These are phyloP conservation scores for Actinomortierella wolfii DNA, from an alignment of 371 early-diverging fungal species.

Conservation along the genomic window DNA sequence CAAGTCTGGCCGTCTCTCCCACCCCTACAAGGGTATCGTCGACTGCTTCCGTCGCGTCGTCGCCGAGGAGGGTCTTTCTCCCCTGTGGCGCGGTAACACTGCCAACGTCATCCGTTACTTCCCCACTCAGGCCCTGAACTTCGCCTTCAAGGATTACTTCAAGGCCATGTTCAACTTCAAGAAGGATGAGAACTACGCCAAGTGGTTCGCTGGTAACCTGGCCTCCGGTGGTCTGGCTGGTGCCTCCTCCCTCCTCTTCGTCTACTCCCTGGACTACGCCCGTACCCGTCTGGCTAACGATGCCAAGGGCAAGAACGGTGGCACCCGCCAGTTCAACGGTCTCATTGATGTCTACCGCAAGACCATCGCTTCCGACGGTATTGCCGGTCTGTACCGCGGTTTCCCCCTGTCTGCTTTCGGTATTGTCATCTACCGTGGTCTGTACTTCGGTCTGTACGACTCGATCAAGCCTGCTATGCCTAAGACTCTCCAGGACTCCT, in stretches of 20 bases:
- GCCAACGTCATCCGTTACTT: constrained; percentile 84
- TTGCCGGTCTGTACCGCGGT: constrained; percentile 89
- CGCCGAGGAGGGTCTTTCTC: constrained; percentile 70
- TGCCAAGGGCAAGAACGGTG: constrained; percentile 64
- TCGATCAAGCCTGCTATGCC: constrained; percentile 70
- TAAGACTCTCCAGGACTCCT: constrained; percentile 57
- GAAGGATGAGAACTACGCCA: constrained; percentile 72
- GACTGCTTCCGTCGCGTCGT: constrained; percentile 73
- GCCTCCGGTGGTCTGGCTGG: constrained; percentile 83
- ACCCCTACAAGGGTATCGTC: constrained; percentile 69
- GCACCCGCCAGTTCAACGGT: constrained; percentile 86
- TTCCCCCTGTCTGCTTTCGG: constrained; percentile 84
- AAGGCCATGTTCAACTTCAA: constrained; percentile 73
- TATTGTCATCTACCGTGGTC: constrained; percentile 87
- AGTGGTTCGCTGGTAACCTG: constrained; percentile 77
- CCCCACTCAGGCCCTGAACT: constrained; percentile 83
- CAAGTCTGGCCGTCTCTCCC: constrained; percentile 61
- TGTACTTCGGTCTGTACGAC: constrained; percentile 86
- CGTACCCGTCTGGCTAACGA: constrained; percentile 83
- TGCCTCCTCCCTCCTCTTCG: constrained; percentile 74
- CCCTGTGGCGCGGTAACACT: constrained; percentile 73
- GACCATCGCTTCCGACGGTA: constrained; percentile 71
- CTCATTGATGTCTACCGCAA: constrained; percentile 81
- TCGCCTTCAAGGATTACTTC: constrained; percentile 84
- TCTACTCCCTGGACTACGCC: constrained; percentile 79